phyloP scores from a whole-genome alignment of 2,329 filamentous ascomycete genomes.

The Penicillium olsonii region DNA sequence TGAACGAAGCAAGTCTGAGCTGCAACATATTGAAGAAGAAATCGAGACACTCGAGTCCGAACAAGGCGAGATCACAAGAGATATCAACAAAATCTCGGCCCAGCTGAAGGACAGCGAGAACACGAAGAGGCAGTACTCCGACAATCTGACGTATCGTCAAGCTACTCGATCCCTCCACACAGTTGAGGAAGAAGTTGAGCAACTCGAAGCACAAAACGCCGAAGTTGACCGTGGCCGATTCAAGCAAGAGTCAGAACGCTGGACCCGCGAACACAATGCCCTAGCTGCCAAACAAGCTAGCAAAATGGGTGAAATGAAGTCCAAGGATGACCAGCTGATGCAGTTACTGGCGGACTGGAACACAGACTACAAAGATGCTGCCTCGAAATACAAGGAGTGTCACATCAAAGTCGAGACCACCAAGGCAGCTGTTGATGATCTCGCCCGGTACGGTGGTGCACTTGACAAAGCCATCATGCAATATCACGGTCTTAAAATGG shows the following conservation, averaged over 20 bases:
- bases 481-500: conserved; percentile 96
- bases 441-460: conserved; percentile 77
- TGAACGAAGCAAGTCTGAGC: conserved; percentile 66
- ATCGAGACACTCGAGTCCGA: conserved; percentile 68
- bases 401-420: conserved; percentile 90
- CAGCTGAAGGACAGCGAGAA: conserved; percentile 77
- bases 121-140: conserved; percentile 80
- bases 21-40: conserved; percentile 66
- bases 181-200: conserved; percentile 68
- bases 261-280: conserved; percentile 68
- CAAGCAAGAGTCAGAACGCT: conserved; percentile 65
- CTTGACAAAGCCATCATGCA: conserved; percentile 97
- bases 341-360: conserved; percentile 78
- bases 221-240: conserved; percentile 79
- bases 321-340: conserved; percentile 78
- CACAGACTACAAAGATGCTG: conserved; percentile 81
- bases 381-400: conserved; percentile 76
- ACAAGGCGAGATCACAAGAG: conserved; percentile 64
- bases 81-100: conserved; percentile 75
- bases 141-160: conserved; percentile 85
- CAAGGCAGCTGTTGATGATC: conserved; percentile 87
- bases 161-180: conserved; percentile 68
- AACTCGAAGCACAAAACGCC: conserved; percentile 76
- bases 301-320: conserved; percentile 75
- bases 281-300: conserved; percentile 72